phyloP scores from a whole-genome alignment of 371 early-diverging fungal species.

The Mortierella sp. region DNA sequence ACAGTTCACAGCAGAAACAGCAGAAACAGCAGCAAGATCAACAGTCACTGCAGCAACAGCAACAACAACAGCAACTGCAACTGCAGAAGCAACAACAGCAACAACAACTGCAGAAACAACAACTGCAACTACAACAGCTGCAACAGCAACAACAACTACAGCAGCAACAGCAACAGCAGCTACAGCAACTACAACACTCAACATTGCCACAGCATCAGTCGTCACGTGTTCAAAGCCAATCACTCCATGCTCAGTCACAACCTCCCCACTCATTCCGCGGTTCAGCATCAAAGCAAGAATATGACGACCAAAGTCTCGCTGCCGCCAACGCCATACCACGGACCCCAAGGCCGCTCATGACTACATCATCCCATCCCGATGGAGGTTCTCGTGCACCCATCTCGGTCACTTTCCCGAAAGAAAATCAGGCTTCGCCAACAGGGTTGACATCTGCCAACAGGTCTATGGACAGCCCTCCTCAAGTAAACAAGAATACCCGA shows the following conservation, averaged over 20 bases:
- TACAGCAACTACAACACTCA: constrained; percentile 2
- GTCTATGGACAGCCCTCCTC: constrained; percentile 14
- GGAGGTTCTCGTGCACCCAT: constrained; percentile 2
- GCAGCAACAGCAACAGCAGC: neutral
- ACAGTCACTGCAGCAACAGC: neutral
- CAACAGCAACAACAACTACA: constrained; percentile 6
- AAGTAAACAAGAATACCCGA: constrained; percentile 32
- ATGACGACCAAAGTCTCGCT: neutral
- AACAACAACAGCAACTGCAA: constrained; percentile 5
- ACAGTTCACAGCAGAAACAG: neutral
- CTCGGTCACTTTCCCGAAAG: constrained; percentile 7
- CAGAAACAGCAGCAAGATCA: constrained; percentile 12
- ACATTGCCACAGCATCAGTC: constrained; percentile 1
- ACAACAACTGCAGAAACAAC: constrained; percentile 1
- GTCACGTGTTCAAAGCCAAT: constrained; percentile 12
- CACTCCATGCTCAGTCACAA: neutral
- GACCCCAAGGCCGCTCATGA: constrained; percentile 4
- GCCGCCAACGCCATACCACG: neutral
- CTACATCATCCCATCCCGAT: neutral
- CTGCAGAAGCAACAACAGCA: constrained; percentile 9
- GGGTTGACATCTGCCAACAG: neutral
- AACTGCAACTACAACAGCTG: neutral
- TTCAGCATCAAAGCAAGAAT: constrained; percentile 28
- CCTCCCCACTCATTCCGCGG: neutral
- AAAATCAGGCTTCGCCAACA: constrained; percentile 9